phyloP scores from a whole-genome alignment of 495 filamentous ascomycete genomes.

The Xylaria palmicola region DNA sequence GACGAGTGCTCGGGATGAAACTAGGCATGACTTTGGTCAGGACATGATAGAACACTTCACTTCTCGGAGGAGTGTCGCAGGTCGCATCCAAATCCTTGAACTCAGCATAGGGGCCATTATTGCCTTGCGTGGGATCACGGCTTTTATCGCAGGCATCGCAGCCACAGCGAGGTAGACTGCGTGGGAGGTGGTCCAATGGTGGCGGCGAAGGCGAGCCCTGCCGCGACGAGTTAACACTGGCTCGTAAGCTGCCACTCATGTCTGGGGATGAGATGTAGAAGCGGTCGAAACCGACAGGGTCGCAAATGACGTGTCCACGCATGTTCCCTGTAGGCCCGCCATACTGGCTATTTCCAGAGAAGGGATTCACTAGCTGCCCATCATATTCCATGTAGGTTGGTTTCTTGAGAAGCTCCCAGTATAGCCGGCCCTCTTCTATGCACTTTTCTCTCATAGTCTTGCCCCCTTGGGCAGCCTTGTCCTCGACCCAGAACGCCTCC shows the following conservation, averaged over 20 bases:
- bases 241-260: neutral
- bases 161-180: conserved; percentile 24
- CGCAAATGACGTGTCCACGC: conserved; percentile 32
- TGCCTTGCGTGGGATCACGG: neutral
- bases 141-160: conserved; percentile 22
- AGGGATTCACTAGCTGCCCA: conserved; percentile 21
- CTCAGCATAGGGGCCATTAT: conserved; percentile 22
- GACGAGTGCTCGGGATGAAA: conserved; percentile 30
- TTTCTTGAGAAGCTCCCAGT: conserved; percentile 36
- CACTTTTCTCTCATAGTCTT: conserved; percentile 22
- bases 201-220: conserved; percentile 5
- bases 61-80: conserved; percentile 21
- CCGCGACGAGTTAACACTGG: neutral
- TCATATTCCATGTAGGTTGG: conserved; percentile 36
- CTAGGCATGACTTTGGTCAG: conserved; percentile 26
- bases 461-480: conserved; percentile 13
- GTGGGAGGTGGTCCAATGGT: conserved; percentile 28
- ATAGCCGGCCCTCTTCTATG: conserved; percentile 27
- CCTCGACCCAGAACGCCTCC: conserved; percentile 27
- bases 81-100: conserved; percentile 32
- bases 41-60: conserved; percentile 27
- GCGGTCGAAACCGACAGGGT: conserved; percentile 31
- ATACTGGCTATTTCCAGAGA: conserved; percentile 6
- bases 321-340: conserved; percentile 15
- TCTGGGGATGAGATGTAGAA: conserved; percentile 16